A percentile compares a stretch with the other conserved stretches of the same genome.
Conservation (phyloP, 139 green algal species). For the Tetraselmis striata region DNA sequence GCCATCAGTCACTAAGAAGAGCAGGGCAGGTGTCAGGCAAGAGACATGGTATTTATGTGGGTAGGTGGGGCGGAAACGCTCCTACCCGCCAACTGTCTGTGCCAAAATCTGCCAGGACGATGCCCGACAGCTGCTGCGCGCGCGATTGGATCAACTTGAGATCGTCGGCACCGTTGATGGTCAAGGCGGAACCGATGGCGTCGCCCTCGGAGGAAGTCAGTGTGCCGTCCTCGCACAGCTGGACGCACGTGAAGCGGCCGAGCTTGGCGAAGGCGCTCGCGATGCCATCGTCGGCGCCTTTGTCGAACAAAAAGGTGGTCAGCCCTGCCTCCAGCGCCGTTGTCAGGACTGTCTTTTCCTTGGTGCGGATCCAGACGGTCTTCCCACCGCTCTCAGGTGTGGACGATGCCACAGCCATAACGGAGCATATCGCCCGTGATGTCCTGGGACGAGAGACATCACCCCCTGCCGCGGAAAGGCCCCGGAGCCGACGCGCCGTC, state of each 20-base stretch:
- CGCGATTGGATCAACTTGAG: neutral
- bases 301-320: conserved; percentile 1
- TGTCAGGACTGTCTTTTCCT: conserved; percentile 1
- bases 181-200: neutral
- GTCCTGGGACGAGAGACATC: no score
- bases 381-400: no score
- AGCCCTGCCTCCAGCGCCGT: conserved; percentile 6
- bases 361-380: neutral
- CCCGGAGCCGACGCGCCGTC: no score
- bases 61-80: neutral
- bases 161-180: neutral
- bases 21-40: neutral
- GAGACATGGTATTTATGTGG: neutral
- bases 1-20: neutral
- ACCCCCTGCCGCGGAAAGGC: no score
- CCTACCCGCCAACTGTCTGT: neutral
- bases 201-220: no score
- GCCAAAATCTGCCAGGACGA: neutral
- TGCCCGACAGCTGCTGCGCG: neutral
- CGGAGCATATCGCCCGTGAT: no score
- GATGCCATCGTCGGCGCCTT: neutral
- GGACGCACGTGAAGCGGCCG: neutral
- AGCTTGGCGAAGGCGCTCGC: neutral
- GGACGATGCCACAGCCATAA: no score
- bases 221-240: neutral